These are phyloP conservation scores for Diaporthe amygdali DNA, from an alignment of 2,329 filamentous ascomycete species.

Conservation along the genomic window DNA sequence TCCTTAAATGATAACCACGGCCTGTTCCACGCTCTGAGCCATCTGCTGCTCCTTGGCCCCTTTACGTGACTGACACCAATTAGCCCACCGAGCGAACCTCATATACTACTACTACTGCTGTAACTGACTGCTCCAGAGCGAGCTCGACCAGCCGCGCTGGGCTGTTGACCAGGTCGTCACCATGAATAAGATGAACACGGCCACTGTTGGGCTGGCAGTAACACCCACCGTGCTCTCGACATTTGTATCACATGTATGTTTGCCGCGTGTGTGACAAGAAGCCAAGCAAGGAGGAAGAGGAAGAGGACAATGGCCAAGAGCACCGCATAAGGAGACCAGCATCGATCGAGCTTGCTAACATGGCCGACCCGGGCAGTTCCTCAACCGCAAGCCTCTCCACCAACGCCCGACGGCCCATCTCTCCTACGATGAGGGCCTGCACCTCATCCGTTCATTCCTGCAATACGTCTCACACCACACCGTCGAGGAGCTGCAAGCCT, in stretches of 20 bases:
- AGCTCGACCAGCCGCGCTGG: background rate
- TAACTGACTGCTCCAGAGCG: background rate
- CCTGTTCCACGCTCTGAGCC: background rate
- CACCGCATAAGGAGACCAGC: background rate
- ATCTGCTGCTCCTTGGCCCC: background rate
- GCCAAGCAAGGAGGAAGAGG: background rate
- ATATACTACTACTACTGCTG: background rate
- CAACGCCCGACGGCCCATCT: constrained; percentile 88
- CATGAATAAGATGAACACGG: constrained; percentile 72
- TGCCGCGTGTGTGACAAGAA: background rate
- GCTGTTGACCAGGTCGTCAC: background rate
- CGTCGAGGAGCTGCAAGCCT: constrained; percentile 90
- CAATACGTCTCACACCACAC: constrained; percentile 85
- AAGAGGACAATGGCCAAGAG: background rate
- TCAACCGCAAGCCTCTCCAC: constrained; percentile 76
- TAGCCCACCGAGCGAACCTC: background rate
- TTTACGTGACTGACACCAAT: background rate
- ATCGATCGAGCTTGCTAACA: background rate
- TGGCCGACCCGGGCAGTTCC: constrained; percentile 63
- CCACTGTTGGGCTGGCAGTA: constrained; percentile 81
- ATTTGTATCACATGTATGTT: constrained; percentile 80
- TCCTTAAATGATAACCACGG: constrained; percentile 15
- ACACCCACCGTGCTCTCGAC: constrained; percentile 89
- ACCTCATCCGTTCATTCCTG: constrained; percentile 86
- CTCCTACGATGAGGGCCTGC: constrained; percentile 91